These are phyloP conservation scores for Breviolum minutum DNA, from an alignment of 73 alveolate genomes.

Conservation along the genomic window DNA sequence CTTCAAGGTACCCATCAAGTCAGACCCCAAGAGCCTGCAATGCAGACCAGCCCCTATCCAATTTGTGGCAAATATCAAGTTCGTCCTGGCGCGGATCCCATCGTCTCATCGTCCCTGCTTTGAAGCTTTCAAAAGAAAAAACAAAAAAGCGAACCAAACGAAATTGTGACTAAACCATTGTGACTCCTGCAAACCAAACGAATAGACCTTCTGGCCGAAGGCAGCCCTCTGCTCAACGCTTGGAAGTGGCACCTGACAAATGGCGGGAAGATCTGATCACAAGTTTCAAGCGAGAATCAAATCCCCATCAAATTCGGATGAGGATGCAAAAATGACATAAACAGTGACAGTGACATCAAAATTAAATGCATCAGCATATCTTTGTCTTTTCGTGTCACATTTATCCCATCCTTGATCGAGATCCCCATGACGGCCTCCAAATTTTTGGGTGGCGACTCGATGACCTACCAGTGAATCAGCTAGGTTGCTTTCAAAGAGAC, in stretches of 20 bases:
- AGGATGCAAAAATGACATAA: too few relatives aligned
- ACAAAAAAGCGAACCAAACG: neutral
- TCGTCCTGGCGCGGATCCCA: neutral
- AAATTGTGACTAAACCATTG: too few relatives aligned
- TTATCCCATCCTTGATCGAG: neutral
- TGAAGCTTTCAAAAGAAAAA: neutral
- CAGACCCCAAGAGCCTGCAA: too few relatives aligned
- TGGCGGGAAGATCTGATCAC: too few relatives aligned
- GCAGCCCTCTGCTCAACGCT: slow-evolving; percentile 40
- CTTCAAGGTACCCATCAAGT: neutral
- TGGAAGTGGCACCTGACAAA: slow-evolving; percentile 31
- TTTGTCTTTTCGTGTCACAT: neutral
- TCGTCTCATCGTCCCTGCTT: neutral
- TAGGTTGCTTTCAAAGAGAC: too few relatives aligned
- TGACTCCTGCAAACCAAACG: slow-evolving; percentile 54
- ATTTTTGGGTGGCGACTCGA: neutral
- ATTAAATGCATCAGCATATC: too few relatives aligned
- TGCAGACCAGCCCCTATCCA: slow-evolving; percentile 45
- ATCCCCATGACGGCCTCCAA: neutral
- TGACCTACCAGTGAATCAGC: neutral
- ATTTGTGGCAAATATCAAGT: slow-evolving; percentile 39
- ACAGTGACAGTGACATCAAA: too few relatives aligned
- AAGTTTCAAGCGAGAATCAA: too few relatives aligned
- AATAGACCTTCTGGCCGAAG: slow-evolving; percentile 70
- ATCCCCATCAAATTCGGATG: too few relatives aligned